Percentiles rank a stretch among this genome's conserved stretches.
Conservation (phyloP, 306 rosid species). For the Casuarina cunninghamiana region DNA sequence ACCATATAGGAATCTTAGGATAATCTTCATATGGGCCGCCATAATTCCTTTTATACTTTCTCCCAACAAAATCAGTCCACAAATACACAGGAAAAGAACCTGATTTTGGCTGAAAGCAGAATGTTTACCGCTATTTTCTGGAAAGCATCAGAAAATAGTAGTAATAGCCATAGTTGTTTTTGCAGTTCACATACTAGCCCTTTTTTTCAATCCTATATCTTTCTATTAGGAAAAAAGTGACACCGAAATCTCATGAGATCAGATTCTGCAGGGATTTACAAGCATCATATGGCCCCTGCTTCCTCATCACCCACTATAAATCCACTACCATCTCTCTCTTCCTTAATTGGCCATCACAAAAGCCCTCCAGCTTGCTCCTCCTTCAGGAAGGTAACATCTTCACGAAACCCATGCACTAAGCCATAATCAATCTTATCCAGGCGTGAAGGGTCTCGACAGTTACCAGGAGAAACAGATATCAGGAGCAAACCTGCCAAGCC, state of each 20-base stretch:
- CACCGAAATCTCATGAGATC: slow-evolving; percentile 8
- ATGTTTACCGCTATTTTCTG: not conserved
- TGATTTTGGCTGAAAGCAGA: not conserved
- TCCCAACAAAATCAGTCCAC: not conserved
- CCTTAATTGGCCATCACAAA: slow-evolving; percentile 38
- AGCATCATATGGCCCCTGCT: slow-evolving; percentile 6
- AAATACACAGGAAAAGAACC: not conserved
- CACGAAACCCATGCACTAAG: slow-evolving; percentile 51
- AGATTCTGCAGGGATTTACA: slow-evolving; percentile 4
- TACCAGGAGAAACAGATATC: not conserved
- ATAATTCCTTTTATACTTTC: not conserved
- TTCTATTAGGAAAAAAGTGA: not conserved
- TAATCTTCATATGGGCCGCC: not conserved
- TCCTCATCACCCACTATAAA: slow-evolving; percentile 53
- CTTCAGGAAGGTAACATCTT: slow-evolving; percentile 19
- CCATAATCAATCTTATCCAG: slow-evolving; percentile 18
- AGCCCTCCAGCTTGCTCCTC: slow-evolving; percentile 21
- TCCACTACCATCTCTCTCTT: slow-evolving; percentile 16
- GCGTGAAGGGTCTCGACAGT: not conserved
- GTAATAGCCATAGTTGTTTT: not conserved
- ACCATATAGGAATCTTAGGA: not conserved
- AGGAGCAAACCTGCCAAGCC: slow-evolving; percentile 19
- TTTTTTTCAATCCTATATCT: not conserved
- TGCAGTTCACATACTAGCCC: too few relatives aligned
- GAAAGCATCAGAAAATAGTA: not conserved